These are phyloP conservation scores for Leptographium procerum DNA, from an alignment of 2,329 filamentous ascomycete species.

Conservation along the genomic window DNA sequence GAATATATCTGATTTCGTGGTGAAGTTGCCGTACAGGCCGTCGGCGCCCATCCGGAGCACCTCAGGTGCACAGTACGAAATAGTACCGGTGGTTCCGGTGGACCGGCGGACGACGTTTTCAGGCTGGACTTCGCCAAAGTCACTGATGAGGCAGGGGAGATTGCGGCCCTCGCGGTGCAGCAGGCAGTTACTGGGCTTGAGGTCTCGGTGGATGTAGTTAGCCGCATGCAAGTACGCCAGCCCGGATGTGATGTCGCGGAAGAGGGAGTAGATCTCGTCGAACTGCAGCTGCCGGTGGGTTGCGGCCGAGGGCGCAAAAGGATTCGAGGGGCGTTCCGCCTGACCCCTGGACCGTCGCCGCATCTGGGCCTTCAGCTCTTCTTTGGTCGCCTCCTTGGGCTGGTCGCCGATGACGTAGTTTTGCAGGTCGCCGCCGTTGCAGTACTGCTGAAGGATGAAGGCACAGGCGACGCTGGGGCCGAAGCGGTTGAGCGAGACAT, in stretches of 20 bases:
- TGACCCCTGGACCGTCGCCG: slow-evolving; percentile 72
- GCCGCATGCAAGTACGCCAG: slow-evolving; percentile 80
- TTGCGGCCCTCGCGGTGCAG: slow-evolving; percentile 65
- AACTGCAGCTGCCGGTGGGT: slow-evolving; percentile 44
- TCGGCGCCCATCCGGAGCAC: slow-evolving; percentile 60
- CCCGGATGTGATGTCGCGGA: slow-evolving; percentile 88
- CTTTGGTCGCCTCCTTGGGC: slow-evolving; percentile 56
- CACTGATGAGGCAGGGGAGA: slow-evolving; percentile 78
- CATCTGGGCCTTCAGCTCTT: slow-evolving; percentile 80
- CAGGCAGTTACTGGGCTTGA: slow-evolving; percentile 93
- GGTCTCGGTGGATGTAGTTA: slow-evolving; percentile 89
- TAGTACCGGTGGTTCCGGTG: slow-evolving; percentile 87
- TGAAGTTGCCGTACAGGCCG: slow-evolving; percentile 83
- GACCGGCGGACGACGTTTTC: slow-evolving; percentile 74
- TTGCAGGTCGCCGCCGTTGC: slow-evolving; percentile 84
- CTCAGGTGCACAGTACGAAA: slow-evolving; percentile 95
- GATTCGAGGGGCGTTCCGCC: slow-evolving; percentile 40
- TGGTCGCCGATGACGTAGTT: slow-evolving; percentile 68
- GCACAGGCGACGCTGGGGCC: slow-evolving; percentile 87
- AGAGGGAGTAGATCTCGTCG: slow-evolving; percentile 93
- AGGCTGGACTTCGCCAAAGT: slow-evolving; percentile 92
- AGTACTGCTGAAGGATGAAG: slow-evolving; percentile 96
- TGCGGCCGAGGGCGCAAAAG: slow-evolving; percentile 12
- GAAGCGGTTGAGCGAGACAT: slow-evolving; percentile 73
- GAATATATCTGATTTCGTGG: slow-evolving; percentile 96